These are phyloP conservation scores for Pestalotiopsis sp. DNA, from an alignment of 2,329 filamentous ascomycete genomes.

Conservation along the genomic window DNA sequence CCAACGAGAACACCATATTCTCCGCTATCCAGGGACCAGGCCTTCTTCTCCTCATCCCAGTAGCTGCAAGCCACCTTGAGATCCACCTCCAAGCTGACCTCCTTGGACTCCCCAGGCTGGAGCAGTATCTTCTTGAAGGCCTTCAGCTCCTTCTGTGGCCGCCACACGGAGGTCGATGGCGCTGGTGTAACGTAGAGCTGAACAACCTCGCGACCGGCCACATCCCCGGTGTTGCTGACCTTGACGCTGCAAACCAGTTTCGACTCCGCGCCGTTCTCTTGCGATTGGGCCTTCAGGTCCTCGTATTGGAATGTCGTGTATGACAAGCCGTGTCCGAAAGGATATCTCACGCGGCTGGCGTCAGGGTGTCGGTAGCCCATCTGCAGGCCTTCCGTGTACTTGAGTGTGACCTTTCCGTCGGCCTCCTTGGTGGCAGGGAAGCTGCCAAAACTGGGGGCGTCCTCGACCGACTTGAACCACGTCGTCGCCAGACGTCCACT, in stretches of 20 bases:
- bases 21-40: not conserved
- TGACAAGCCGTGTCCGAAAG: conserved; percentile 42
- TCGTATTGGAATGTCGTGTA: conserved; percentile 53
- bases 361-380: conserved; percentile 11
- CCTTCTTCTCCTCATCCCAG: conserved; percentile 6
- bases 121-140: conserved; percentile 18
- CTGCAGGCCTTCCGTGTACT: conserved; percentile 7
- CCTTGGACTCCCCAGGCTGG: conserved; percentile 7
- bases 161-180: conserved; percentile 2
- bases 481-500: conserved; percentile 5
- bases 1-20: conserved; percentile 4
- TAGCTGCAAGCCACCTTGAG: conserved; percentile 8
- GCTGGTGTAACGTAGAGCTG: conserved; percentile 53
- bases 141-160: conserved; percentile 21
- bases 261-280: conserved; percentile 15
- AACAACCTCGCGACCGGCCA: conserved; percentile 51
- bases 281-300: conserved; percentile 44
- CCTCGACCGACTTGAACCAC: conserved; percentile 9
- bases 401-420: conserved; percentile 4
- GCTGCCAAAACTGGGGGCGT: not conserved
- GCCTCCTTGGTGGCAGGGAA: not conserved
- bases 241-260: conserved; percentile 30
- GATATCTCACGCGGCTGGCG: not conserved
- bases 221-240: conserved; percentile 53
- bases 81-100: not conserved